Evolutionary conservation across 106 monocot genomes (phyloP).

Genomic region (Chionographis japonica): DNA sequence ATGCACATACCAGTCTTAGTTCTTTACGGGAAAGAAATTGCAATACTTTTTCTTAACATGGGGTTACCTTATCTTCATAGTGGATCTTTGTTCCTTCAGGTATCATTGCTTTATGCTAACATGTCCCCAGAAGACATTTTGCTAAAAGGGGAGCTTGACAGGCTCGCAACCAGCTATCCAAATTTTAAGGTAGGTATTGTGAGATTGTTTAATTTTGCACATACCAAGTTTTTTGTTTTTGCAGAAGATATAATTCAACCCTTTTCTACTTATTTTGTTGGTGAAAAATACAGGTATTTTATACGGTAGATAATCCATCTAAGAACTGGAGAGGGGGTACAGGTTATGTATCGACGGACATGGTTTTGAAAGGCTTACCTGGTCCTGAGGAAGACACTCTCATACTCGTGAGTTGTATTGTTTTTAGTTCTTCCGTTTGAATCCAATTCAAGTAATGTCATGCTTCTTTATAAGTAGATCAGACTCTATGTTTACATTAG

Average conservation of each 20-base stretch:
- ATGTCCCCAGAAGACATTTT: constrained; percentile 87
- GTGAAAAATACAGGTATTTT: constrained; percentile 55
- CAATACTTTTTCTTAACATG: not conserved
- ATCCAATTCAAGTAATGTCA: too few relatives aligned
- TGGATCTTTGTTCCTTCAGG: constrained; percentile 27
- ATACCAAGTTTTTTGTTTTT: not conserved
- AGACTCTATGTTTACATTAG: too few relatives aligned
- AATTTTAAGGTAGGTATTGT: constrained; percentile 74
- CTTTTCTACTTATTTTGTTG: not conserved
- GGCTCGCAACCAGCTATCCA: constrained; percentile 71
- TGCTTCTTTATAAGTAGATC: too few relatives aligned
- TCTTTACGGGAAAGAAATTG: not conserved
- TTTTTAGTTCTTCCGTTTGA: too few relatives aligned
- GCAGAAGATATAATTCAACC: not conserved
- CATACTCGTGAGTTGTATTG: constrained; percentile 68
- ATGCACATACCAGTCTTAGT: too few relatives aligned
- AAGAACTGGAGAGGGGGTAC: constrained; percentile 81
- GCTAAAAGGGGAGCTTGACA: constrained; percentile 80
- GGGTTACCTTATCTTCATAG: not conserved
- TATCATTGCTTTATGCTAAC: constrained; percentile 83
- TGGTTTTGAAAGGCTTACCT: constrained; percentile 82
- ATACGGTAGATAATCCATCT: constrained; percentile 84
- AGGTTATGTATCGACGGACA: constrained; percentile 77
- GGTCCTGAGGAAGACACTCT: constrained; percentile 67
- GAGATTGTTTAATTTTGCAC: not conserved